Base-by-base conservation (phyloP, 768 basidiomycete genomes). In the Suillus placidus region DNA sequence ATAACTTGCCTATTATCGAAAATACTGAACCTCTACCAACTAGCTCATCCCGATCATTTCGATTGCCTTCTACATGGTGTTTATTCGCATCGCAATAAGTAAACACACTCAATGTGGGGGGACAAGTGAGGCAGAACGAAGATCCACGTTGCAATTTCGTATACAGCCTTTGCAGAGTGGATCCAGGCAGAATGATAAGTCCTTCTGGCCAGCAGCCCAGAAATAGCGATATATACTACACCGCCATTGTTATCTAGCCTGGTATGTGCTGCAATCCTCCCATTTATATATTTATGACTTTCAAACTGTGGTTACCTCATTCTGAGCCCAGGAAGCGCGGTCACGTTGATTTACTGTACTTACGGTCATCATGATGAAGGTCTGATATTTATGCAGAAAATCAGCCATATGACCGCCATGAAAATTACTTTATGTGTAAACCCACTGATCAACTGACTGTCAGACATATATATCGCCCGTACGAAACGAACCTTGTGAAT, bases 11-110 rank as follows among this genome's bases (percentile, higher is more conserved):
- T 42, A 23, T 34, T 10, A 63, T 45, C 6, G 7, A 60, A 54
- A 20, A 34, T 10, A 57, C 62, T 68, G 43, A 64, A 1, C 5
- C 9, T 54, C 26, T 3, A 37, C 7, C 58, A n/a, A 23, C 38
- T 34, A 80, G 80, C 69, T 77, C 54, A 75, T 73, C 9, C 80
- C 78, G 20, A 77, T 80, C 63, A 81, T 81, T 61, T 78, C 76
- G 6, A 81, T 82, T 71, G 76, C 78, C 5, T 82, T 80, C 70
- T 80, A 79, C 68, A 78, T 81, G 79, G 77, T 82, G 54, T 80
- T 81, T 42, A 73, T 82, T 30, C 81, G 80, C 38, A 71, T 80
- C 45, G 79, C 75, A 0, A 18, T 75, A 10, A 20, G 9, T 10
- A 34, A 10, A 32, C 9, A 32, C 18, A 6, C 49, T 8, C 49